Percentiles rank a stretch among this genome's conserved stretches.
Evolutionary conservation across 345 rosid genomes (phyloP).

Genomic region (Chamaenerion angustifolium): DNA sequence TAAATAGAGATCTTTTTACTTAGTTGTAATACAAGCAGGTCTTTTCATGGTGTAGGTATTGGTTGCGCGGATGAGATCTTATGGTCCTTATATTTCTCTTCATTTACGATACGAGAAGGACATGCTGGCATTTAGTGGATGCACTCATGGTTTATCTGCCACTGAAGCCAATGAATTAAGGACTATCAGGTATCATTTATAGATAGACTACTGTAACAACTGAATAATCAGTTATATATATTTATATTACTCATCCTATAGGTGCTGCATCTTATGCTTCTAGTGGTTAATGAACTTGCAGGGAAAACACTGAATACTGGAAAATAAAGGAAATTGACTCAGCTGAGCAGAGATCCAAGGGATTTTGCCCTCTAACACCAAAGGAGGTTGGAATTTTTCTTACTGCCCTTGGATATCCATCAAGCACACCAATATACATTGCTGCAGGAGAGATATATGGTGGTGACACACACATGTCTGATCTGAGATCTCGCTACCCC

Average conservation of each 20-base stretch:
- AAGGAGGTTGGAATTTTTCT: conserved; percentile 22
- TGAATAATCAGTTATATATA: too few species aligned
- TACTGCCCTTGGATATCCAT: conserved; percentile 16
- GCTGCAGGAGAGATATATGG: conserved; percentile 28
- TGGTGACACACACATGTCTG: conserved; percentile 14
- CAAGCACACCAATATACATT: conserved; percentile 17
- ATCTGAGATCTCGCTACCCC: conserved; percentile 13
- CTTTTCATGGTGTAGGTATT: conserved; percentile 7
- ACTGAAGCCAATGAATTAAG: conserved; percentile 12
- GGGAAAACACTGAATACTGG: conserved; percentile 22
- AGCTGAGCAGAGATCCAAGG: conserved; percentile 13
- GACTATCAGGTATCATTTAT: conserved; percentile 13
- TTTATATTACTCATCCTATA: too few species aligned
- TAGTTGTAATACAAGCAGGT: too few species aligned
- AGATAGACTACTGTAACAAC: too few species aligned
- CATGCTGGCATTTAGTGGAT: conserved; percentile 21
- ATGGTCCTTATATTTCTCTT: conserved; percentile 16
- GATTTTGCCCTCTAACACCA: conserved; percentile 27
- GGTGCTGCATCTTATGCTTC: conserved; percentile 7
- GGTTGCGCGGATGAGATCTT: conserved; percentile 12
- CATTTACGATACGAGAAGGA: conserved; percentile 25
- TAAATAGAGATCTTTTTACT: too few species aligned
- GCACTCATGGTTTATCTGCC: conserved; percentile 14
- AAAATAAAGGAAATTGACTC: conserved; percentile 17
- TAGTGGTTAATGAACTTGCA: conserved; percentile 9